These are phyloP conservation scores for Marasmius sp. DNA, from an alignment of 1,284 basidiomycete species.

Conservation along the genomic window DNA sequence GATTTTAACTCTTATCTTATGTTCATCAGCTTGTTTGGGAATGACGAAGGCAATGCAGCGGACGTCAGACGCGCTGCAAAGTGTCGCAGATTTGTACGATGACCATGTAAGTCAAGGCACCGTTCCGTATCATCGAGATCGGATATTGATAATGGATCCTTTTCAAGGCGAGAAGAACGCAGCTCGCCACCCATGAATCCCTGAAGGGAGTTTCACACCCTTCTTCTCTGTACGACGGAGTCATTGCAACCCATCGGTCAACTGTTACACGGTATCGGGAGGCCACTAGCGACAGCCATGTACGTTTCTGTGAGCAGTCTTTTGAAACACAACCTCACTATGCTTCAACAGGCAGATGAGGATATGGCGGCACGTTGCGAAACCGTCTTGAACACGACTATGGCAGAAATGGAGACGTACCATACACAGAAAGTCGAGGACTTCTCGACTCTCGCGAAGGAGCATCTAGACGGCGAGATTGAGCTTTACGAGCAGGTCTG, in stretches of 20 bases:
- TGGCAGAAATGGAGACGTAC: slow-evolving; percentile 84
- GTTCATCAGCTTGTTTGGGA: slow-evolving; percentile 60
- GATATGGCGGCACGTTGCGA: slow-evolving; percentile 76
- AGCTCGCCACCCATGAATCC: slow-evolving; percentile 72
- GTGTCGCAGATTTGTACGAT: slow-evolving; percentile 76
- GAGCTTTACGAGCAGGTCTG: slow-evolving; percentile 67
- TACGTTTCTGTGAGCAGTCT: slow-evolving; percentile 27
- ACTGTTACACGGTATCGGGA: slow-evolving; percentile 65
- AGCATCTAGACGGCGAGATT: slow-evolving; percentile 78
- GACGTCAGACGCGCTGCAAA: slow-evolving; percentile 72
- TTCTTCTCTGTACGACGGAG: slow-evolving; percentile 64
- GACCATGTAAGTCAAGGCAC: slow-evolving; percentile 55
- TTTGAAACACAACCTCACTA: neutral
- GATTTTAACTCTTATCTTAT: neutral
- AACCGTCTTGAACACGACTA: slow-evolving; percentile 84
- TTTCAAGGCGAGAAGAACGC: slow-evolving; percentile 65
- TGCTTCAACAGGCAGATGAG: slow-evolving; percentile 48
- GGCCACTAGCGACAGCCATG: slow-evolving; percentile 39
- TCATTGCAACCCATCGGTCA: slow-evolving; percentile 71
- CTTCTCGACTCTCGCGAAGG: slow-evolving; percentile 55
- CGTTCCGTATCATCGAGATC: neutral
- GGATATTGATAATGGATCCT: neutral
- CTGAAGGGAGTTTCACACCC: slow-evolving; percentile 78
- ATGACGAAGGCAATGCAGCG: slow-evolving; percentile 80
- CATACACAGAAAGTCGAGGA: slow-evolving; percentile 75